phyloP scores from a whole-genome alignment of 106 monocot species.

The Dioscorea zingiberensis region DNA sequence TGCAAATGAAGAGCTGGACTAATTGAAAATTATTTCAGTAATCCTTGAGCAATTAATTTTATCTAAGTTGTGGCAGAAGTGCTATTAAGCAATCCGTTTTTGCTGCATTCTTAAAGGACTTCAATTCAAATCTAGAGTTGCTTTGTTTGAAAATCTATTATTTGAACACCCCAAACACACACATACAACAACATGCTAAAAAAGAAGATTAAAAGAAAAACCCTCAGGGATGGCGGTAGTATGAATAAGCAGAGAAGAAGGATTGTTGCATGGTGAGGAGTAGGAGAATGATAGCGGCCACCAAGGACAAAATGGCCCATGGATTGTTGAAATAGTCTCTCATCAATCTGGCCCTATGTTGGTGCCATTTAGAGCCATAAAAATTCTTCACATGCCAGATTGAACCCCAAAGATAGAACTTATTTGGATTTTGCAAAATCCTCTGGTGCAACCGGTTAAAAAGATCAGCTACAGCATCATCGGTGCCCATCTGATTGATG shows the following conservation, averaged over 20 bases:
- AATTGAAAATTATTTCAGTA: neutral
- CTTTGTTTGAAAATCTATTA: too few species aligned
- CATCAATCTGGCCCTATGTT: neutral
- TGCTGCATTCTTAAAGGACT: too few species aligned
- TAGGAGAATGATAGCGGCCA: neutral
- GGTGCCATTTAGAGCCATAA: neutral
- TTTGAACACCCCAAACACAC: too few species aligned
- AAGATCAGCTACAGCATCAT: neutral
- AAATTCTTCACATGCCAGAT: constrained; percentile 1
- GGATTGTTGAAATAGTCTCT: constrained; percentile 9
- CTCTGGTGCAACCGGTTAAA: constrained; percentile 2
- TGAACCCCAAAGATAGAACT: neutral
- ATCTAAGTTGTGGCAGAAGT: too few species aligned
- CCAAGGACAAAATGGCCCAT: constrained; percentile 1
- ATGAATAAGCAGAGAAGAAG: neutral
- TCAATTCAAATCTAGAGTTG: too few species aligned
- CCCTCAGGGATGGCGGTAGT: neutral
- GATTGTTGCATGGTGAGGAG: neutral
- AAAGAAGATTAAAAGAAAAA: too few species aligned
- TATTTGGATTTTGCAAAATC: neutral
- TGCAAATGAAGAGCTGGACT: neutral
- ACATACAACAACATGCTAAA: too few species aligned
- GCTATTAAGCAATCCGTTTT: too few species aligned
- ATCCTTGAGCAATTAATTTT: too few species aligned
- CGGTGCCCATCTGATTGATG: constrained; percentile 4